Evolutionary conservation across 257 asterid species (phyloP), one percentile per base, ranked within the genome.

Genomic region (Solanum tacnaense): DNA sequence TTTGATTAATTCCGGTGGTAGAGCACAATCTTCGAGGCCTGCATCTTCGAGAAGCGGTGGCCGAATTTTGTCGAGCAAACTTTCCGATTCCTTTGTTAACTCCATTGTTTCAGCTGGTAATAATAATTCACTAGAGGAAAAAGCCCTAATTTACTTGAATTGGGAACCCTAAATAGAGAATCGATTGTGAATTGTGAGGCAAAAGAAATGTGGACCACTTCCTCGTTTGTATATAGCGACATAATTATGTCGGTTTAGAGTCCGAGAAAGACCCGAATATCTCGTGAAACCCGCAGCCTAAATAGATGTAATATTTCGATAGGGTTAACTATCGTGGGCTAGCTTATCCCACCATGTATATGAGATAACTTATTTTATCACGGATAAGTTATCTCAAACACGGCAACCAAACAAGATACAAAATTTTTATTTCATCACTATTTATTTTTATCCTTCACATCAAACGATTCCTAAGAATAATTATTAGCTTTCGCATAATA

Each of bases 1-100:
- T 25, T 85, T 88, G 88, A 95, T 93, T 88, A 96, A 92, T 32
- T 95, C 98, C 83, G 97, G 96, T 88, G 98, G 98, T 86, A 95
- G 92, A 12, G 98, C 98, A 81, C 98, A 97, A 91, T 96, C 98
- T 90, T 97, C 98, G 62, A 96, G 97, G 83, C 99, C 99, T 34
- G 98, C 99, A 89, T 97, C 99, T 84, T 95, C 99, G 62, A 93
- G 93, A 20, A 90, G 91, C 52, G 98, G 99, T 74, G 99, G 98
- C 88, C 85, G 87, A 89, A 95, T 91, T 82, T 90, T 86, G 49
- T 84, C 94, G 9, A 95, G 65, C 13, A 93, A 88, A 31, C 94
- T 90, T 87, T 90, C 87, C 4, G 92, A 90, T 88, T 90, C 93
- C 13, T 87, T 49, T 2, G 93, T 70, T 21, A 91, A 88, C 27